These are phyloP conservation scores for Punica granatum DNA, from an alignment of 345 rosid genomes.

Conservation along the genomic window DNA sequence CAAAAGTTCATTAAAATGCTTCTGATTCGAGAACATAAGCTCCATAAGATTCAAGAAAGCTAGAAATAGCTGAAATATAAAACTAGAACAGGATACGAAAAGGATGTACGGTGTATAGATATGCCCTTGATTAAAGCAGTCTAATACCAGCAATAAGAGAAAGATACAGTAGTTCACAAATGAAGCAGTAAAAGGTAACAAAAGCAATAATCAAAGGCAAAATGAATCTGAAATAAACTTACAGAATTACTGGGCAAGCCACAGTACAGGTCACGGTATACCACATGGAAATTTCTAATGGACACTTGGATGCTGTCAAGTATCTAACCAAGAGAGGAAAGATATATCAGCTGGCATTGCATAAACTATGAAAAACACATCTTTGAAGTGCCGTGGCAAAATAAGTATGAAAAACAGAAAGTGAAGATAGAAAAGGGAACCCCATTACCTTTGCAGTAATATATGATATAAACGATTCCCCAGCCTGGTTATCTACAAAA, in stretches of 20 bases:
- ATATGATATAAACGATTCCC: conserved; percentile 60
- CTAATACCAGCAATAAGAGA: neutral
- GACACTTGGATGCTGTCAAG: conserved; percentile 84
- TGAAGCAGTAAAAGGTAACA: neutral
- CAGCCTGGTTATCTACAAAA: conserved; percentile 62
- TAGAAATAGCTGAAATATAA: neutral
- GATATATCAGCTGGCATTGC: neutral
- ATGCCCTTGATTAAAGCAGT: no score
- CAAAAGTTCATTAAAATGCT: no score
- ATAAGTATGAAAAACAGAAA: conserved; percentile 2
- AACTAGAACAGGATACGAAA: neutral
- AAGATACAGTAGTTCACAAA: neutral
- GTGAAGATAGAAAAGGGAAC: neutral
- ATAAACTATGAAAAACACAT: neutral
- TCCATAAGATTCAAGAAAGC: neutral
- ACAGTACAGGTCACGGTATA: conserved; percentile 26
- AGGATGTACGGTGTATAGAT: no score
- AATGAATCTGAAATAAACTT: conserved; percentile 20
- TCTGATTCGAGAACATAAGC: no score
- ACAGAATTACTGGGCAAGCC: conserved; percentile 46
- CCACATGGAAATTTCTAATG: conserved; percentile 64
- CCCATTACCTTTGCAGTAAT: conserved; percentile 74
- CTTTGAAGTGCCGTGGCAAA: neutral
- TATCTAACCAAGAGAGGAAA: conserved; percentile 31
- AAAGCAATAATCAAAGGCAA: neutral